A percentile compares a stretch with the other conserved stretches of the same genome.
phyloP scores from a whole-genome alignment of 139 green algal species.

The Auxenochlorella pyrenoidosa region DNA sequence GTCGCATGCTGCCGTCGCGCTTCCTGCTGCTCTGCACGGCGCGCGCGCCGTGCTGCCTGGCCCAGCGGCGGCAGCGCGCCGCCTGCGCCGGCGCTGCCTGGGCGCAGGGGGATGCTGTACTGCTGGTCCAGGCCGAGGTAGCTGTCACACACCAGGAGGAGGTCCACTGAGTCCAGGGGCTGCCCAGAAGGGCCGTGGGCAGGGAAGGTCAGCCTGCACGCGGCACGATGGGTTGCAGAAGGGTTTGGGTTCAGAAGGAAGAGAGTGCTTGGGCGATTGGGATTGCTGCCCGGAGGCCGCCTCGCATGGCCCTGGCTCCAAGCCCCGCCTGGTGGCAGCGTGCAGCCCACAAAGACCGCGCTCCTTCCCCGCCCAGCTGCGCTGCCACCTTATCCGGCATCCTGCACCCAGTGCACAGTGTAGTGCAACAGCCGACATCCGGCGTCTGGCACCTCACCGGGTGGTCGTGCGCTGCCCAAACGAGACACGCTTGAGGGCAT shows the following conservation, averaged over 20 bases:
- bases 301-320: too few species aligned
- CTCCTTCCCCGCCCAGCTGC: too few species aligned
- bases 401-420: too few species aligned
- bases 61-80: background rate
- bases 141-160: conserved; percentile 87
- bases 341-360: too few species aligned
- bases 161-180: conserved; percentile 38
- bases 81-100: background rate
- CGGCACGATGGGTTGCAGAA: background rate
- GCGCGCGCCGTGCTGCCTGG: conserved; percentile 13
- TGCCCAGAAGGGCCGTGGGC: conserved; percentile 31
- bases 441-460: background rate
- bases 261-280: too few species aligned
- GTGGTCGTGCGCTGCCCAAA: conserved; percentile 55
- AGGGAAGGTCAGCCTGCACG: conserved; percentile 51
- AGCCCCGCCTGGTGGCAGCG: too few species aligned
- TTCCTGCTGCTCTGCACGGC: conserved; percentile 22
- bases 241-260: too few species aligned
- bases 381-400: too few species aligned
- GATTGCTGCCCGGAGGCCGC: too few species aligned
- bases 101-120: conserved; percentile 30
- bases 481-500: conserved; percentile 84
- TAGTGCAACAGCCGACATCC: background rate
- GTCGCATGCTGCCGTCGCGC: background rate
- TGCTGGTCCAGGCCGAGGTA: conserved; percentile 92